A percentile compares a stretch with the other conserved stretches of the same genome.
Conservation (phyloP, 225 moss, liverwort and hornwort species). For the Antitrichia curtipendula region DNA sequence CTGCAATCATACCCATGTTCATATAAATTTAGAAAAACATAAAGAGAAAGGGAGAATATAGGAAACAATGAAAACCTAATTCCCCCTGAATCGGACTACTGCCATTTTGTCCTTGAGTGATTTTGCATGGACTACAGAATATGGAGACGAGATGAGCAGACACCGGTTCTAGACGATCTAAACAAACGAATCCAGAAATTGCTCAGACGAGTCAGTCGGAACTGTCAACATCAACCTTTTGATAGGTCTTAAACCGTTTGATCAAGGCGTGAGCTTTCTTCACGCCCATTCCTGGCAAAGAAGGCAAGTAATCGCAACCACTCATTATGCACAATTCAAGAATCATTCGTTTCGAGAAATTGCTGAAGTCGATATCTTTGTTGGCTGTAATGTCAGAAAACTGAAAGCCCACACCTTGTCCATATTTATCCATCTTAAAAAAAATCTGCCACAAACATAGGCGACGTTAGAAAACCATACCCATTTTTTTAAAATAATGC, state of each 20-base stretch:
- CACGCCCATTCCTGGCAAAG: slow-evolving; percentile 89
- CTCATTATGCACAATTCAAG: slow-evolving; percentile 96
- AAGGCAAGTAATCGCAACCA: slow-evolving; percentile 93
- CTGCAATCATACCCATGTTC: slow-evolving; percentile 22
- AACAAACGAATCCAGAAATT: neutral
- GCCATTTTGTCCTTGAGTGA: neutral
- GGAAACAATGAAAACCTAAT: neutral
- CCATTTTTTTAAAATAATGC: neutral
- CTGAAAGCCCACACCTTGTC: slow-evolving; percentile 79
- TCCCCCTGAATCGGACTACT: neutral
- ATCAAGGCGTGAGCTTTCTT: slow-evolving; percentile 74
- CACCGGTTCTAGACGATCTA: neutral
- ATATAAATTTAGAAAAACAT: neutral
- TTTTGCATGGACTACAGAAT: neutral
- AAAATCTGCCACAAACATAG: slow-evolving; percentile 41
- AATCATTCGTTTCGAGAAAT: slow-evolving; percentile 86
- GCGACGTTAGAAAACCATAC: neutral
- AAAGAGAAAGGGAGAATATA: neutral
- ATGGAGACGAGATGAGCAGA: neutral
- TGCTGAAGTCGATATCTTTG: slow-evolving; percentile 55
- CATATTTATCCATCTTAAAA: slow-evolving; percentile 94
- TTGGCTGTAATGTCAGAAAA: slow-evolving; percentile 46
- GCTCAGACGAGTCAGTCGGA: neutral
- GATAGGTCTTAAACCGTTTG: slow-evolving; percentile 61
- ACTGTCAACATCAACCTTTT: slow-evolving; percentile 35